Percentiles rank a stretch among this genome's conserved stretches.
Conservation (phyloP, 2,329 filamentous ascomycete genomes). For the Hypoxylon sp. region DNA sequence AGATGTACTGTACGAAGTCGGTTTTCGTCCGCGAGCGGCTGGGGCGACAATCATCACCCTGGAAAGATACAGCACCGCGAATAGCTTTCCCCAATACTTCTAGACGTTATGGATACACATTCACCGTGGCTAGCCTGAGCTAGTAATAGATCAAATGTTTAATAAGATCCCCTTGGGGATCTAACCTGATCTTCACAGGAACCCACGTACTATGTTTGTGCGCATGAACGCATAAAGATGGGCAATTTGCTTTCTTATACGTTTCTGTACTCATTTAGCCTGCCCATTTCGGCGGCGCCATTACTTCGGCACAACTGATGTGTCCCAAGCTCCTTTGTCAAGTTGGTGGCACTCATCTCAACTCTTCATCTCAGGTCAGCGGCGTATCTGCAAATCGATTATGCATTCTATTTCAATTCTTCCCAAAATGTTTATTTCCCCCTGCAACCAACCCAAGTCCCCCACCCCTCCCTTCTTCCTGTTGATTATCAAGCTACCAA, state of each 20-base stretch:
- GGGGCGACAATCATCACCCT: constrained; percentile 27
- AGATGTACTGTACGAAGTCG: constrained; percentile 38
- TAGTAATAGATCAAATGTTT: constrained; percentile 36
- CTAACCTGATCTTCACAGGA: constrained; percentile 43
- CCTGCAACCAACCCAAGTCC: constrained; percentile 21
- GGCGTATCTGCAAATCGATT: constrained; percentile 9
- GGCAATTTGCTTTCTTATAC: constrained; percentile 50
- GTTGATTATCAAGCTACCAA: constrained; percentile 34
- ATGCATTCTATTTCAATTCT: constrained; percentile 18
- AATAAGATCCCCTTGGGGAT: constrained; percentile 40
- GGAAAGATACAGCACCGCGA: constrained; percentile 9
- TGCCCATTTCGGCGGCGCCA: constrained; percentile 43
- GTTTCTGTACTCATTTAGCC: constrained; percentile 38
- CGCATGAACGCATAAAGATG: constrained; percentile 53
- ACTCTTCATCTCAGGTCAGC: constrained; percentile 28
- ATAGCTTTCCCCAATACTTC: constrained; percentile 22
- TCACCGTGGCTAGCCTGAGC: constrained; percentile 27
- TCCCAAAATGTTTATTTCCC: constrained; percentile 13
- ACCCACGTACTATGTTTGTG: constrained; percentile 30
- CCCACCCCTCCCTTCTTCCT: constrained; percentile 26
- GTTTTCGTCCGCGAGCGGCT: constrained; percentile 4
- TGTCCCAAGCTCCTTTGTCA: constrained; percentile 38
- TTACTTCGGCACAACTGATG: constrained; percentile 42
- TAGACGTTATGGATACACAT: constrained; percentile 21
- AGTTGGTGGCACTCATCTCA: constrained; percentile 31